phyloP scores from a whole-genome alignment of 768 basidiomycete species.

The Tricholomella constricta region DNA sequence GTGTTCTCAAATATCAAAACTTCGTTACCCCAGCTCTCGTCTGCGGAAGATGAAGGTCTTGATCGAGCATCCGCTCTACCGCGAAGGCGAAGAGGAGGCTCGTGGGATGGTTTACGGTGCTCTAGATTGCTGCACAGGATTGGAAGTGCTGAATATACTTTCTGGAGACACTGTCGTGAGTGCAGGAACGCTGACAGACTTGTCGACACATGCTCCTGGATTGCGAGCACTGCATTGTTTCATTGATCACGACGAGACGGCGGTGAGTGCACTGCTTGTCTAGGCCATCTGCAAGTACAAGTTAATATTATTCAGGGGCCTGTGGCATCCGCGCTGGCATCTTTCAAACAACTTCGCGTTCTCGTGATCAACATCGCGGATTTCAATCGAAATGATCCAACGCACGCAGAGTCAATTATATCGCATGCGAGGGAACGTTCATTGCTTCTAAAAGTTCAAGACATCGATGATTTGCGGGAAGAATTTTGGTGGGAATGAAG shows the following conservation, averaged over 20 bases:
- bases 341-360: no score
- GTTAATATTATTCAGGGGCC: no score
- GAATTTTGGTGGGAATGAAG: no score
- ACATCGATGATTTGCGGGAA: no score
- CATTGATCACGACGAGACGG: neutral
- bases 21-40: neutral
- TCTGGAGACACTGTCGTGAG: neutral
- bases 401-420: no score
- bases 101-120: neutral
- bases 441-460: no score
- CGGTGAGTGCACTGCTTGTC: no score
- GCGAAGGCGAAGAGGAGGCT: neutral
- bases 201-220: neutral
- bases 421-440: no score
- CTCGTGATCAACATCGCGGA: no score
- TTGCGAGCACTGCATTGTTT: neutral
- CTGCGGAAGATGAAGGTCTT: neutral
- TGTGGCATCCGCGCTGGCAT: no score
- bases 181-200: neutral
- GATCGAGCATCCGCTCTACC: neutral
- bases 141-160: neutral
- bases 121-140: neutral
- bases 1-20: neutral
- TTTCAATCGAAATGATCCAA: no score
- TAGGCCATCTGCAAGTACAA: no score